Evolutionary conservation across 371 early-diverging fungal genomes (phyloP), one percentile per base, ranked within the genome.

Genomic region (Haplosporangium sp.): DNA sequence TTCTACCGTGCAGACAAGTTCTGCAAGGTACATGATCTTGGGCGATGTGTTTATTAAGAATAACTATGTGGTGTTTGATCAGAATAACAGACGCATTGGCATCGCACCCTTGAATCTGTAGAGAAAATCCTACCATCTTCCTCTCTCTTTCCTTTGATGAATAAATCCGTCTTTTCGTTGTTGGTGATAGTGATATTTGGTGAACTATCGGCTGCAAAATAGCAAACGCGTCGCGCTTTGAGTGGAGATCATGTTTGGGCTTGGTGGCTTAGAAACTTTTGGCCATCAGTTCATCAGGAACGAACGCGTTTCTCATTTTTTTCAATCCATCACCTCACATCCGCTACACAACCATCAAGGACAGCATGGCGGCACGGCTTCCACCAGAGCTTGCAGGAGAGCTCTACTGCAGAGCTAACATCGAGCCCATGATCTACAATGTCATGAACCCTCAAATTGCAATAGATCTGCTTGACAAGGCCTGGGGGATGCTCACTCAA

Each of bases 331-430:
- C 52, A 2, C 18, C 21, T 41, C 41, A 21, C 23, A n/a, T 40
- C 42, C 50, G 6, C 52, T 41, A 16, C 14, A 11, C 41, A 37
- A 36, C n/a, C 16, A 40, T 1, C 18, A 40, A 14, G 29, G 29
- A 29, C 29, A 29, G 29, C 42, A 73, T 74, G 74, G 47, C 66
- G 8, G 52, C 70, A 36, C 66, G 76, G 46, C 70, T 69, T 42
- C 76, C 76, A 14, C 76, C 70, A 50, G 76, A 70, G 67, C 70
- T 69, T 20, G 76, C 70, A 43, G 70, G 70, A 13, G 76, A 75
- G 70, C 76, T 75, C 55, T 75, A 69, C 70, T 75, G 64, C 62
- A 69, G 58, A 47, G 76, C 76, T 23, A 69, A 75, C 52, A 40
- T 75, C 40, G 76, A 75, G 12, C 64, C 69, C 54, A 75, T 75